Evolutionary conservation across 2,329 filamentous ascomycete species (phyloP), one percentile per base, ranked within the genome.

Genomic region (Phaeophleospora eucalypticola): DNA sequence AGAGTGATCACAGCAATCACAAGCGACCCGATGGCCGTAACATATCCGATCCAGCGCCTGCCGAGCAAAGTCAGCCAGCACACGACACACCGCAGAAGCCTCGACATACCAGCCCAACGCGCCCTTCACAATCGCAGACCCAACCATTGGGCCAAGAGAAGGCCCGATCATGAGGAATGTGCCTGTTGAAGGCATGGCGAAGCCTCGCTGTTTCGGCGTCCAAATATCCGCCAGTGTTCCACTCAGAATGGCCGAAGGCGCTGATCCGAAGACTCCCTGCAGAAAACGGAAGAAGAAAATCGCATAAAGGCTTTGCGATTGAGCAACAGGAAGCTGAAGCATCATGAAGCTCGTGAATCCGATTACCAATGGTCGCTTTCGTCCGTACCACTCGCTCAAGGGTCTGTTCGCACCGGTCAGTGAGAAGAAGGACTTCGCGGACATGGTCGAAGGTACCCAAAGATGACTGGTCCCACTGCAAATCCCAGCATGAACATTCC

Each of bases 131-230:
- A 73, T 61, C 7, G 74, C 56, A 3, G 71, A 70, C 3, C 69
- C 58, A 33, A 76, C 75, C 36, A 86, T 80, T 2, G 83, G 83
- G 0, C 82, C 80, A 1, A 64, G 79, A 43, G 67, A 77, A 0
- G 84, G 52, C 1, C 83, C 84, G 40, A 86, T 69, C 61, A 85
- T 85, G 0, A 83, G 82, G 7, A 82, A 81, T 9, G 80, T 73
- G 6, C 82, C 79, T 57, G 86, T 87, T 27, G 84, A 61, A 16
- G 79, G 76, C 51, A 81, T 76, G 0, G 82, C 83, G 37, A 74
- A 49, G 41, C 70, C 70, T 41, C 69, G 57, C 50, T 71, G 52
- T 12, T 61, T 60, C 1, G 70, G 66, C 0, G 63, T 50, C 46
- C 71, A 75, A 53, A 72, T 69, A 51, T 74, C 71, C 8, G 70